Percentiles rank a stretch among this genome's conserved stretches.
Evolutionary conservation across 169 alveolate genomes (phyloP).

Genomic region (Cryptosporidium felis): DNA sequence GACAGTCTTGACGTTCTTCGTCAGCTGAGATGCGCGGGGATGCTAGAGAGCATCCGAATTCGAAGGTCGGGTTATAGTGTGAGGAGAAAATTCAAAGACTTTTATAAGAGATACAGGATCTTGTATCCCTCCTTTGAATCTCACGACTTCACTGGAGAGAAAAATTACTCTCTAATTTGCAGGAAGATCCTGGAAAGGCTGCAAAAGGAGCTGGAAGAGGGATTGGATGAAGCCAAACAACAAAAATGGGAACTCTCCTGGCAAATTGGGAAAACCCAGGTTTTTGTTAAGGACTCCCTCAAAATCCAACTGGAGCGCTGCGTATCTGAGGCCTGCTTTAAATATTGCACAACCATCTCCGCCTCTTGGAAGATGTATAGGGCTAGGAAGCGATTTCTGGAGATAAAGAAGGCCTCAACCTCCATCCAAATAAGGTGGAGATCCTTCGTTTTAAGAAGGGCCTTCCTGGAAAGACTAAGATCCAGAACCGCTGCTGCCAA

Average conservation of each 20-base stretch:
- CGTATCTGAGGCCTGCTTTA: slow-evolving; percentile 28
- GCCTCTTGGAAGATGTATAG: slow-evolving; percentile 62
- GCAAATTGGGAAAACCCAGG: slow-evolving; percentile 73
- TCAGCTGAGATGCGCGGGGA: slow-evolving; percentile 85
- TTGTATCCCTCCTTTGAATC: slow-evolving; percentile 66
- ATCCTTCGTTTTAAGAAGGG: slow-evolving; percentile 6
- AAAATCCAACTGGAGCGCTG: slow-evolving; percentile 42
- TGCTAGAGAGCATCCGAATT: slow-evolving; percentile 83
- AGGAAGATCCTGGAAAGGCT: slow-evolving; percentile 54
- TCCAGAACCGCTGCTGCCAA: slow-evolving; percentile 20
- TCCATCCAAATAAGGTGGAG: slow-evolving; percentile 17
- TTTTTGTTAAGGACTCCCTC: slow-evolving; percentile 72
- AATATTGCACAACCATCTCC: slow-evolving; percentile 53
- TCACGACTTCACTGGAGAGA: slow-evolving; percentile 57
- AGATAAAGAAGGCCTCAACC: neutral
- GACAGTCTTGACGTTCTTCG: slow-evolving; percentile 85
- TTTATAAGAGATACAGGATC: slow-evolving; percentile 73
- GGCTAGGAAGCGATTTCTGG: slow-evolving; percentile 6
- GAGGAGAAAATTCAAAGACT: slow-evolving; percentile 78
- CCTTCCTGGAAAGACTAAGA: neutral
- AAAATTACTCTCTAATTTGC: slow-evolving; percentile 53
- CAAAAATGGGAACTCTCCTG: slow-evolving; percentile 38
- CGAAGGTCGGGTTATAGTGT: slow-evolving; percentile 82
- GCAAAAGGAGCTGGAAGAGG: slow-evolving; percentile 32
- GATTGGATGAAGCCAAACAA: slow-evolving; percentile 11